Evolutionary conservation across 176 grass and related monocot genomes (phyloP), one percentile per base, ranked within the genome.

Genomic region (Triticum aestivum): DNA sequence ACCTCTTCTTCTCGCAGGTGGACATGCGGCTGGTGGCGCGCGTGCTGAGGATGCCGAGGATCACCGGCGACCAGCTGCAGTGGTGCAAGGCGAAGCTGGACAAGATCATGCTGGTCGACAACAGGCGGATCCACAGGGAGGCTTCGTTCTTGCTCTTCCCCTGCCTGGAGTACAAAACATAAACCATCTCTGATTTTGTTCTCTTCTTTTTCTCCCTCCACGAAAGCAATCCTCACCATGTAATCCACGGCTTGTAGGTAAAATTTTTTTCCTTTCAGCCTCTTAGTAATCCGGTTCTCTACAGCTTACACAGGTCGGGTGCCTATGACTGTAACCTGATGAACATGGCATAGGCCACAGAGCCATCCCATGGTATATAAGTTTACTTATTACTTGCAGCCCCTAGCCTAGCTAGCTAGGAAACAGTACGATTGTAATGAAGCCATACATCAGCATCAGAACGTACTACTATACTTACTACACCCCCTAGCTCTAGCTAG

Each of bases 111-210:
- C 73, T 94, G 17, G 82, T 94, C 68, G 90, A 94, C 14, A 76
- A 76, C 83, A 83, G 96, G 86, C 89, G 86, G 88, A 89, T 98
- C 68, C 92, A 92, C 82, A 98, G 96, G 90, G 96, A 98, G 67
- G 79, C 96, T 83, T 91, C 96, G 82, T 98, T 98, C 91, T 94
- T 96, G 91, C 88, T 98, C 78, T 98, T 98, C 68, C 96, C 96
- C 88, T 94, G 93, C 26, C 96, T 85, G 90, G 81, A 82, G 78
- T 38, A 76, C 49, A 84, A 67, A 59, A 83, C 79, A 85, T 85
- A 81, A 82, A 68, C 59, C 14, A 64, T 79, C 44, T 85, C 23
- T 74, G 23, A 1, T 75, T 74, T 82, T 76, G 13, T 14, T 20
- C 29, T 10, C 4, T 12, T n/a, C 14, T 61, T 26, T 33, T 59